Conservation (phyloP, 305 asterid species). For the Fraxinus baroniana region DNA sequence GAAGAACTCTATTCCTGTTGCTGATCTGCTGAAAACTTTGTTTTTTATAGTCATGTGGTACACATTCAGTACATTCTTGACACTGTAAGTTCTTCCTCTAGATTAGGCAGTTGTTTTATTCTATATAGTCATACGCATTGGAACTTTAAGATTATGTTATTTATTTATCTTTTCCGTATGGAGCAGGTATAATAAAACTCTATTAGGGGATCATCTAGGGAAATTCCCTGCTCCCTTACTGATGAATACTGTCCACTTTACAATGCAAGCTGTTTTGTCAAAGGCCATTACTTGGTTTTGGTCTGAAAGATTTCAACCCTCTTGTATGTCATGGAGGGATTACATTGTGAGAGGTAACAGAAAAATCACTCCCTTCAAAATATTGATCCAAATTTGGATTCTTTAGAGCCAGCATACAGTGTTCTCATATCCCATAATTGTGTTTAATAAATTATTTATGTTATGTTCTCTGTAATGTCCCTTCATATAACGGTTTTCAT, state of each 20-base stretch:
- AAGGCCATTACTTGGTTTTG: conserved; percentile 87
- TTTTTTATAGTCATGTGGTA: conserved; percentile 86
- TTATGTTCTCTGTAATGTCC: neutral
- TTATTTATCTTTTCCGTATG: conserved; percentile 20
- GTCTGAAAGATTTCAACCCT: conserved; percentile 70
- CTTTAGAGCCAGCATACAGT: neutral
- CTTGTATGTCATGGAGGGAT: conserved; percentile 88
- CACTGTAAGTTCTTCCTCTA: conserved; percentile 63
- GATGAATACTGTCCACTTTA: conserved; percentile 89
- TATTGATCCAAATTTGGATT: conserved; percentile 2
- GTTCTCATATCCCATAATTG: conserved; percentile 1
- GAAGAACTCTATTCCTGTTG: conserved; percentile 44
- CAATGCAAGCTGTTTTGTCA: conserved; percentile 92
- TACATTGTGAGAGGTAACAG: conserved; percentile 76
- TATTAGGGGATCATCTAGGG: conserved; percentile 90
- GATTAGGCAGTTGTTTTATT: neutral
- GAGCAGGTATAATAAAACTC: conserved; percentile 87
- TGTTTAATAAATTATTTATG: neutral
- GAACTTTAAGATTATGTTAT: conserved; percentile 14
- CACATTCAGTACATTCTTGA: conserved; percentile 87
- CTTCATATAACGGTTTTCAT: neutral
- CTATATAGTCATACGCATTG: conserved; percentile 7
- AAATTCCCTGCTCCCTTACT: conserved; percentile 91
- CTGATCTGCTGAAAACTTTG: conserved; percentile 79
- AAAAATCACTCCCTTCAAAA: neutral